These are phyloP conservation scores for Ilyonectria sp. DNA, from an alignment of 2,329 filamentous ascomycete species.

Conservation along the genomic window DNA sequence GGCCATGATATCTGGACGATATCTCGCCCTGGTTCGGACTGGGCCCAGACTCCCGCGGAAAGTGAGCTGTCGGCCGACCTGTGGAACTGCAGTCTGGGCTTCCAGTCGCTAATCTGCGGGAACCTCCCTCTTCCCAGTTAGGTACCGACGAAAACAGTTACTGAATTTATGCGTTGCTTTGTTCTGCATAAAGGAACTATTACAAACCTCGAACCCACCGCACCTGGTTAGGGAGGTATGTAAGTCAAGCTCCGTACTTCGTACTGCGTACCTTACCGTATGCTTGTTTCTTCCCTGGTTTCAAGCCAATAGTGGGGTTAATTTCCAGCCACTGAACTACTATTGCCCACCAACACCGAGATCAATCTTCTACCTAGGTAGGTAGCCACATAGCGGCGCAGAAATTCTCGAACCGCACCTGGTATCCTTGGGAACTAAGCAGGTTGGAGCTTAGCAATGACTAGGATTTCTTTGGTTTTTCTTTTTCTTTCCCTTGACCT, in stretches of 20 bases:
- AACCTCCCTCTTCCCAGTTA: not conserved
- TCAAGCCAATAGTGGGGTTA: constrained; percentile 16
- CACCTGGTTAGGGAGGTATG: not conserved
- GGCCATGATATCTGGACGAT: not conserved
- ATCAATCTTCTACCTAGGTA: constrained; percentile 20
- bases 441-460: constrained; percentile 22
- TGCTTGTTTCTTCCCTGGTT: constrained; percentile 9
- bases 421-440: constrained; percentile 25
- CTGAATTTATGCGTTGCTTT: constrained; percentile 8
- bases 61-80: not conserved
- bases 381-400: constrained; percentile 23
- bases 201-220: constrained; percentile 18
- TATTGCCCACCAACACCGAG: constrained; percentile 4
- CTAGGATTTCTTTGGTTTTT: constrained; percentile 19
- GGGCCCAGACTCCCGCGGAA: not conserved
- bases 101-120: not conserved
- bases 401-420: constrained; percentile 21
- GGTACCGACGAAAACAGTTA: not conserved
- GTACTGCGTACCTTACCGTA: not conserved
- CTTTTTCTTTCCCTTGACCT: constrained; percentile 1
- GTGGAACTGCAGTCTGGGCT: not conserved
- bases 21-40: not conserved
- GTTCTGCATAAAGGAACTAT: constrained; percentile 24
- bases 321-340: constrained; percentile 20
- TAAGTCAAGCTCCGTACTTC: not conserved